These are phyloP conservation scores for Marvania coccoides DNA, from an alignment of 139 green algal species.

Conservation along the genomic window DNA sequence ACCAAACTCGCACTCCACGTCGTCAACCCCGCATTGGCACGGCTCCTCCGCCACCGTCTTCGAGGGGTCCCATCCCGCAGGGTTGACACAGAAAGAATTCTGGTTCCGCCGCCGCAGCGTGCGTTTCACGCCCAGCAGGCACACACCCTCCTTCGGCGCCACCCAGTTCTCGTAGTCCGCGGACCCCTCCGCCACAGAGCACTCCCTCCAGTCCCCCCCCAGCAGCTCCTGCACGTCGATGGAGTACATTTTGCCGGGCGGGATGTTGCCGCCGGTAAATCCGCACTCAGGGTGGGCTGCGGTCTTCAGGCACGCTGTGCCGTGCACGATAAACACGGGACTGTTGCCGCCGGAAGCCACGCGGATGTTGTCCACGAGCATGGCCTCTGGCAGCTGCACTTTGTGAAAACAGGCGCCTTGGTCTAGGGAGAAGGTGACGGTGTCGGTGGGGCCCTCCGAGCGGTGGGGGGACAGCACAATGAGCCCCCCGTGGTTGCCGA, in stretches of 20 bases:
- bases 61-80: slow-evolving; percentile 34
- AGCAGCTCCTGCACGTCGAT: slow-evolving; percentile 53
- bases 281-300: slow-evolving; percentile 38
- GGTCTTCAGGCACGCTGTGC: slow-evolving; percentile 50
- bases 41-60: neutral
- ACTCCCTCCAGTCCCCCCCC: slow-evolving; percentile 34
- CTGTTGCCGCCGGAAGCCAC: slow-evolving; percentile 58
- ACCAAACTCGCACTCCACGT: slow-evolving; percentile 74
- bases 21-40: slow-evolving; percentile 32
- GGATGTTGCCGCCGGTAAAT: slow-evolving; percentile 12
- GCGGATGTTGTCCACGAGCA: slow-evolving; percentile 87
- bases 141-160: slow-evolving; percentile 2
- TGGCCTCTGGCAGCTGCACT: slow-evolving; percentile 55
- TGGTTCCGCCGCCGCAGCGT: slow-evolving; percentile 39
- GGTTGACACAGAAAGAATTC: slow-evolving; percentile 57
- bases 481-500: slow-evolving; percentile 83
- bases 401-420: slow-evolving; percentile 77
- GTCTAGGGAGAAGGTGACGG: slow-evolving; percentile 71
- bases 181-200: neutral
- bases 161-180: slow-evolving; percentile 43
- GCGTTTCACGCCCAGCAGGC: slow-evolving; percentile 31
- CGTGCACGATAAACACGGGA: slow-evolving; percentile 79
- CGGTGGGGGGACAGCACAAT: slow-evolving; percentile 75
- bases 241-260: slow-evolving; percentile 50
- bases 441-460: slow-evolving; percentile 29